Conservation (phyloP, 768 basidiomycete species). For the Fistulinella prunicolor region DNA sequence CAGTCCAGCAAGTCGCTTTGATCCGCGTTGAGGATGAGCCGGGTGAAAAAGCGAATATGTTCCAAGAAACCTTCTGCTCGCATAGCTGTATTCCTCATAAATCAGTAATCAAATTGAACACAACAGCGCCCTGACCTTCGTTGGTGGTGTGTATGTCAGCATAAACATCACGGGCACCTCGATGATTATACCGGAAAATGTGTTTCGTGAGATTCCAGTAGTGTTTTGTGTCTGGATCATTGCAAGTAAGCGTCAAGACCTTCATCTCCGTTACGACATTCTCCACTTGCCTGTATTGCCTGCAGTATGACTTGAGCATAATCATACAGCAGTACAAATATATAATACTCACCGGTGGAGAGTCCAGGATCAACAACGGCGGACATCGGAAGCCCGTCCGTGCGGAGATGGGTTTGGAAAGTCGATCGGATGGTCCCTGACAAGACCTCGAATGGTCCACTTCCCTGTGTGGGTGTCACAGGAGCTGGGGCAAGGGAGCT, state of each 20-base stretch:
- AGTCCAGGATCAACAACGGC: conserved; percentile 37
- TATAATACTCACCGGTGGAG: conserved; percentile 17
- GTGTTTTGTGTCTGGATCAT: conserved; percentile 38
- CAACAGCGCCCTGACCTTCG: conserved; percentile 18
- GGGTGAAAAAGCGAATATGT: conserved; percentile 31
- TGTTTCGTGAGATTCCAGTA: conserved; percentile 46
- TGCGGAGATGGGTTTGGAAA: conserved; percentile 31
- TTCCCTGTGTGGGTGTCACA: conserved; percentile 36
- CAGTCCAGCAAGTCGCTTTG: conserved; percentile 22
- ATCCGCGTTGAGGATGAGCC: conserved; percentile 35
- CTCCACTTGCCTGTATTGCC: conserved; percentile 23
- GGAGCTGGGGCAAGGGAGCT: conserved; percentile 40
- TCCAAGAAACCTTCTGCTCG: conserved; percentile 30
- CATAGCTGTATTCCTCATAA: conserved; percentile 20
- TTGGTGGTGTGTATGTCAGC: conserved; percentile 31
- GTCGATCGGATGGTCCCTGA: conserved; percentile 44
- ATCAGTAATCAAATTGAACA: conserved; percentile 14
- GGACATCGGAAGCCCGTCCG: conserved; percentile 19
- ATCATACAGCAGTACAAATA: background rate
- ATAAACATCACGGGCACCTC: conserved; percentile 32
- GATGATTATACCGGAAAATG: conserved; percentile 46
- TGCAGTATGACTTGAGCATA: conserved; percentile 10
- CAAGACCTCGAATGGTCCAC: conserved; percentile 39
- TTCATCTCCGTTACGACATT: conserved; percentile 20
- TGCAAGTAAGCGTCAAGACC: conserved; percentile 12